Evolutionary conservation across 2,329 filamentous ascomycete genomes (phyloP), one percentile per base, ranked within the genome.

Genomic region (Zasmidium citrigriseum): DNA sequence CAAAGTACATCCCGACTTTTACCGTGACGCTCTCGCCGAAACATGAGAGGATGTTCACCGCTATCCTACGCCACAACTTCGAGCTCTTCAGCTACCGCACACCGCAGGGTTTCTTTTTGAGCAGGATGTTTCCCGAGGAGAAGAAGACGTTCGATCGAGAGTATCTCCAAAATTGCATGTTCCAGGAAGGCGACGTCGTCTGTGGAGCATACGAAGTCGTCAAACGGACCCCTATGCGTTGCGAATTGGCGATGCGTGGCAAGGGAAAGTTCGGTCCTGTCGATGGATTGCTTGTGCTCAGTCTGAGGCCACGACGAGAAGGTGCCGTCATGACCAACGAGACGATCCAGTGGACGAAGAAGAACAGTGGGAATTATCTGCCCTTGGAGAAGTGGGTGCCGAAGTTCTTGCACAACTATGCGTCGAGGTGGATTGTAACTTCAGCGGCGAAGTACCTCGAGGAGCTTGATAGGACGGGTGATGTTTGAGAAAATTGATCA

Each of bases 261-360:
- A 51, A 58, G 4, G 38, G 49, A 29, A 38, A 34, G 4, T 44
- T 53, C 20, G 52, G 53, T 16, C 46, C 51, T 23, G 44, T 66
- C 3, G 25, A 53, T 4, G 60, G 64, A 4, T 52, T 63, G 24
- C 45, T 61, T 41, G 52, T 66, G 22, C 58, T 66, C 20, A 57
- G 53, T 23, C 24, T 63, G 45, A 51, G 59, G 14, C 62, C 62
- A n/a, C 46, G 64, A 14, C 61, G 63, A 18, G 52, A 63, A 10
- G 64, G 64, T 12, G 57, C 62, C 18, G 58, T 58, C 10, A 23
- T 66, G 46, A 54, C 57, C 3, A 62, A 50, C n/a, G 64, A 66
- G 55, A 66, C 64, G n/a, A 54, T 66, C 22, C 62, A 64, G 23
- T 66, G 64, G 64, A 59, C 55, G 9, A 54, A 55, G 41, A 63